phyloP scores from a whole-genome alignment of 2,329 filamentous ascomycete genomes.

The Ceratocystis huliohia region DNA sequence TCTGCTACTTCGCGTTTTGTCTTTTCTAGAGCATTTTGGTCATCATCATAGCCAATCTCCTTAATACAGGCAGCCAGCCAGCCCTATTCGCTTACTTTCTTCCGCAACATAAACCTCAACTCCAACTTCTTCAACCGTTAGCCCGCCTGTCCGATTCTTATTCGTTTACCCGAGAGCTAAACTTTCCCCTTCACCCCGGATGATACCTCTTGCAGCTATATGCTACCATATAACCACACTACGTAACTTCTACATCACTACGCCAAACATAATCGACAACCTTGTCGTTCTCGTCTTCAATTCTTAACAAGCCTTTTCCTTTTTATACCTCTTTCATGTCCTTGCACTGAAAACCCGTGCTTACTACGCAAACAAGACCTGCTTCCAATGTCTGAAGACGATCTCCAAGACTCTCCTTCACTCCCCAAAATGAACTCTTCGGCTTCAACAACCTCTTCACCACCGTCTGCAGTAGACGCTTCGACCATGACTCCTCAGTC shows the following conservation, averaged over 20 bases:
- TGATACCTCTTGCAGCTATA: neutral
- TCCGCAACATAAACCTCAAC: neutral
- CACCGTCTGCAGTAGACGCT: neutral
- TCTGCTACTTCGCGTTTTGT: neutral
- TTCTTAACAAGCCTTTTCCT: neutral
- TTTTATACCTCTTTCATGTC: neutral
- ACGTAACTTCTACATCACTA: too few relatives aligned
- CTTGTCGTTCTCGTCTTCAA: neutral
- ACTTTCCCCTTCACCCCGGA: neutral
- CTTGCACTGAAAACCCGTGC: neutral
- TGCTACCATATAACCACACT: neutral
- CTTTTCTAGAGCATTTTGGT: neutral
- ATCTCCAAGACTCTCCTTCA: neutral
- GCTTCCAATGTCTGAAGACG: neutral
- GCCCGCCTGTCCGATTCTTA: neutral
- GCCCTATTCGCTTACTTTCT: slow-evolving; percentile 4
- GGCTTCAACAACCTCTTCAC: slow-evolving; percentile 6
- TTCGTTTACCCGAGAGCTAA: slow-evolving; percentile 3
- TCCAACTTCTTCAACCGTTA: slow-evolving; percentile 3
- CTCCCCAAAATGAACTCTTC: slow-evolving; percentile 5
- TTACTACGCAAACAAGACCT: neutral
- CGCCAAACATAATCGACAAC: neutral
- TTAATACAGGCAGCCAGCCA: neutral
- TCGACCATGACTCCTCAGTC: neutral
- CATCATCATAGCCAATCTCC: neutral